Conservation (phyloP, 1,284 basidiomycete genomes). For the Ustilago curta region DNA sequence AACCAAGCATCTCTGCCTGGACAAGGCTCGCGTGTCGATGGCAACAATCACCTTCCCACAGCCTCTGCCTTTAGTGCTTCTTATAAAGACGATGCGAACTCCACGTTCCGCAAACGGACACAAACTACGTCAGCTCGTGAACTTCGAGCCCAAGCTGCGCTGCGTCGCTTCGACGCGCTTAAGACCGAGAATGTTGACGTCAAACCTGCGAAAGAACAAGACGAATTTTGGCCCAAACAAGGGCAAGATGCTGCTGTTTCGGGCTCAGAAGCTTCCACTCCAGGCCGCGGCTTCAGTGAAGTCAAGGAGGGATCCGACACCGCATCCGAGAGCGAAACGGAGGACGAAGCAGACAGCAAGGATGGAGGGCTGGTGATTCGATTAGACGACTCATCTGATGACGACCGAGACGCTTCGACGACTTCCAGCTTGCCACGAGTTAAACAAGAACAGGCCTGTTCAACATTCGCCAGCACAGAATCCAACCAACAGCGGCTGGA, state of each 20-base stretch:
- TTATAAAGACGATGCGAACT: constrained; percentile 58
- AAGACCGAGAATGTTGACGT: constrained; percentile 8
- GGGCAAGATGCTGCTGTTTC: neutral
- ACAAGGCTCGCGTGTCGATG: constrained; percentile 53
- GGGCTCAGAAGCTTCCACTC: constrained; percentile 1
- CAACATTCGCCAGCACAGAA: constrained; percentile 40
- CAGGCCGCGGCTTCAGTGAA: neutral
- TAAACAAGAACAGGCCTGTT: constrained; percentile 26
- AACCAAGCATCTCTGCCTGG: constrained; percentile 36
- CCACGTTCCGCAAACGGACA: constrained; percentile 56
- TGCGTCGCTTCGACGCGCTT: constrained; percentile 23
- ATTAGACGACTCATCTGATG: constrained; percentile 25
- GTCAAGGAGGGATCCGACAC: constrained; percentile 21
- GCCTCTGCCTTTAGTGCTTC: constrained; percentile 33
- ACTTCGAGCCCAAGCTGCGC: constrained; percentile 47
- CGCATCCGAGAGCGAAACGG: constrained; percentile 24
- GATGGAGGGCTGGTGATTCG: constrained; percentile 28
- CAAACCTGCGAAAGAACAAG: neutral
- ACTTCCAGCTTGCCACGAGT: neutral
- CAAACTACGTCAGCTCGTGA: constrained; percentile 41
- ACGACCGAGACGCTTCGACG: neutral
- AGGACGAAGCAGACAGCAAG: constrained; percentile 28
- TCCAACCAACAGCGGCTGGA: constrained; percentile 36
- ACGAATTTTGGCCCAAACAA: constrained; percentile 12
- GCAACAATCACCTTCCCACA: constrained; percentile 41